Evolutionary conservation across 495 filamentous ascomycete genomes (phyloP).

Genomic region (Mytilinidion resinicola): DNA sequence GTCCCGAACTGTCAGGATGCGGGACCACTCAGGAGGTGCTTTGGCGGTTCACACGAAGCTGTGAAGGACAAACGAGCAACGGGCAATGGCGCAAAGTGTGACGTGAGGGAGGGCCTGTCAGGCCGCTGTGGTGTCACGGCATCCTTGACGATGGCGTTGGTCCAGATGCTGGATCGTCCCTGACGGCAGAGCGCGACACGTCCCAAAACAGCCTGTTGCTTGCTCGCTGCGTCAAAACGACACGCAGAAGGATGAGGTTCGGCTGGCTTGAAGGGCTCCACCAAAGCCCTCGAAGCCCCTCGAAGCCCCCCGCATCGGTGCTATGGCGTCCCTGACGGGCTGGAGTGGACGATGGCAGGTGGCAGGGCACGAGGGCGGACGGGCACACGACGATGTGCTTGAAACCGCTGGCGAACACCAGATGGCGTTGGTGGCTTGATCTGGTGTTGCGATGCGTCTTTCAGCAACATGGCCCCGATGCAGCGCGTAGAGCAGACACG

Average conservation of each 20-base stretch:
- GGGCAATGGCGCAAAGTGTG: neutral
- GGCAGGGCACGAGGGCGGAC: neutral
- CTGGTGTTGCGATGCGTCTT: neutral
- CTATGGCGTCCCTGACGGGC: neutral
- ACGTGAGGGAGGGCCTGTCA: neutral
- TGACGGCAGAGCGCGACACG: neutral
- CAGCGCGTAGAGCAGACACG: too few species aligned
- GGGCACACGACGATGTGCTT: neutral
- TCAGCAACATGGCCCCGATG: too few species aligned
- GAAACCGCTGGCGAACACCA: neutral
- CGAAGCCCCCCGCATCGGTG: neutral
- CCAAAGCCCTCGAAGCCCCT: too few species aligned
- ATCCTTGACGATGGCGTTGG: neutral
- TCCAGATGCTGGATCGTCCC: neutral
- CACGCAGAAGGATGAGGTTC: too few species aligned
- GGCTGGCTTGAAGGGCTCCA: too few species aligned
- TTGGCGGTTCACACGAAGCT: neutral
- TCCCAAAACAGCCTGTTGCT: neutral
- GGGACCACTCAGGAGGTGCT: neutral
- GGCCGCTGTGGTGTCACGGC: neutral
- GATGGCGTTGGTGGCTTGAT: slow-evolving; percentile 6
- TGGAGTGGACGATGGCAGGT: neutral
- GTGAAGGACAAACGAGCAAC: neutral
- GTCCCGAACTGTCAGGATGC: neutral
- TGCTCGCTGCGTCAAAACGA: neutral